A percentile compares a stretch with the other conserved stretches of the same genome.
Conservation (phyloP, 2,329 filamentous ascomycete species). For the Cladosporium sphaerospermum region DNA sequence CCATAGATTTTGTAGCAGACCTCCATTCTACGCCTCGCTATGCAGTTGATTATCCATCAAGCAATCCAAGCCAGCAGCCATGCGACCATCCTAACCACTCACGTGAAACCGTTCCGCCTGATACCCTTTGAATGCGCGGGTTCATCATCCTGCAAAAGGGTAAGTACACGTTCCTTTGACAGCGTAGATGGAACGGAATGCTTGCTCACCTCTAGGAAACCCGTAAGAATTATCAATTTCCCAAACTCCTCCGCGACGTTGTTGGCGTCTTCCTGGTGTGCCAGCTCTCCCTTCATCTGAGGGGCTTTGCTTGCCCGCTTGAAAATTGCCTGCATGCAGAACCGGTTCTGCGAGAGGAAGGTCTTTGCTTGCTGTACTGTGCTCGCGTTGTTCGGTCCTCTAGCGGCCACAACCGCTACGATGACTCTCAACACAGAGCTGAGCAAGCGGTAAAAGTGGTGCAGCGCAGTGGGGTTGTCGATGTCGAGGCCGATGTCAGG, state of each 20-base stretch:
- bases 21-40: not conserved
- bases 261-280: conserved; percentile 50
- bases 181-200: not conserved
- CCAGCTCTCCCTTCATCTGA: conserved; percentile 22
- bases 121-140: conserved; percentile 9
- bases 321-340: conserved; percentile 79
- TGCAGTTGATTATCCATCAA: not conserved
- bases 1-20: too few species aligned
- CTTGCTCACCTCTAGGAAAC: conserved; percentile 74
- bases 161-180: not conserved
- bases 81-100: not conserved
- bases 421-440: conserved; percentile 75
- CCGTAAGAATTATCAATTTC: conserved; percentile 72
- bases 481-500: conserved; percentile 83
- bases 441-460: conserved; percentile 78
- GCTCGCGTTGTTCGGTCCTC: conserved; percentile 72
- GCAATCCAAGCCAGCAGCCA: not conserved
- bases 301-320: conserved; percentile 83
- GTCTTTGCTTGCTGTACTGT: conserved; percentile 65
- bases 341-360: conserved; percentile 77
- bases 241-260: conserved; percentile 80
- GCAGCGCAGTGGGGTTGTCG: conserved; percentile 62
- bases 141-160: conserved; percentile 15
- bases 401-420: conserved; percentile 70
- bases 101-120: conserved; percentile 17